phyloP scores from a whole-genome alignment of 495 filamentous ascomycete genomes.

The Penicillium cataractarum region DNA sequence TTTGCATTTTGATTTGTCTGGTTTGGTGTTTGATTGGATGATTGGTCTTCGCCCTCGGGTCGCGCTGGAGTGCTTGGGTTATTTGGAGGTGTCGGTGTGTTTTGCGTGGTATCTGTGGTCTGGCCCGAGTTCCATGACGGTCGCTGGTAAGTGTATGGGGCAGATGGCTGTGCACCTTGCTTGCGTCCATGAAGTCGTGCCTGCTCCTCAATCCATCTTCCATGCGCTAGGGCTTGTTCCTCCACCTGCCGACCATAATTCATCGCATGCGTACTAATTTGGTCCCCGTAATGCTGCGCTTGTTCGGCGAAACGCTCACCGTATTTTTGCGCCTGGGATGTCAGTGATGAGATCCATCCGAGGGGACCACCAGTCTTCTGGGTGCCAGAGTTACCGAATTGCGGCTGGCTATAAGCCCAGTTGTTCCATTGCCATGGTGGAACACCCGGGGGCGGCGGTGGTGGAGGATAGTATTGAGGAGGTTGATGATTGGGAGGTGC shows the following conservation, averaged over 20 bases:
- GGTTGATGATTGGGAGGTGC: slow-evolving; percentile 29
- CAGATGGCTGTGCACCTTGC: slow-evolving; percentile 16
- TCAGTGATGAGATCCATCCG: slow-evolving; percentile 43
- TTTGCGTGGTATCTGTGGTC: background rate
- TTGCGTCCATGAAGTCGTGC: slow-evolving; percentile 37
- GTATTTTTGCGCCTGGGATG: slow-evolving; percentile 48
- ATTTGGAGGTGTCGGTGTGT: slow-evolving; percentile 9
- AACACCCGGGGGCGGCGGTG: slow-evolving; percentile 26
- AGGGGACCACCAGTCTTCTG: slow-evolving; percentile 36
- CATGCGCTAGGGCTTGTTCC: slow-evolving; percentile 46
- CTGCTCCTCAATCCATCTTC: slow-evolving; percentile 49
- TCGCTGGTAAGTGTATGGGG: slow-evolving; percentile 1
- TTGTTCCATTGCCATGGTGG: slow-evolving; percentile 40
- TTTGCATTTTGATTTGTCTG: background rate
- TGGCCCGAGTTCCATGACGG: slow-evolving; percentile 16
- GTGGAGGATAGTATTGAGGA: slow-evolving; percentile 31
- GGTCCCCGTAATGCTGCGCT: slow-evolving; percentile 47
- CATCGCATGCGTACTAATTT: slow-evolving; percentile 45
- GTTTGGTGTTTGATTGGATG: background rate
- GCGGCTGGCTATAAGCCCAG: slow-evolving; percentile 31
- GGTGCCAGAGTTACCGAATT: slow-evolving; percentile 24
- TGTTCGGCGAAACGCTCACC: slow-evolving; percentile 48
- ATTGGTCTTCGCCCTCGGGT: background rate
- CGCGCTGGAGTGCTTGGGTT: background rate
- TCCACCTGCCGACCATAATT: slow-evolving; percentile 47